Evolutionary conservation across 257 asterid species (phyloP), one percentile per base, ranked within the genome.

Genomic region (Anisodus tanguticus): DNA sequence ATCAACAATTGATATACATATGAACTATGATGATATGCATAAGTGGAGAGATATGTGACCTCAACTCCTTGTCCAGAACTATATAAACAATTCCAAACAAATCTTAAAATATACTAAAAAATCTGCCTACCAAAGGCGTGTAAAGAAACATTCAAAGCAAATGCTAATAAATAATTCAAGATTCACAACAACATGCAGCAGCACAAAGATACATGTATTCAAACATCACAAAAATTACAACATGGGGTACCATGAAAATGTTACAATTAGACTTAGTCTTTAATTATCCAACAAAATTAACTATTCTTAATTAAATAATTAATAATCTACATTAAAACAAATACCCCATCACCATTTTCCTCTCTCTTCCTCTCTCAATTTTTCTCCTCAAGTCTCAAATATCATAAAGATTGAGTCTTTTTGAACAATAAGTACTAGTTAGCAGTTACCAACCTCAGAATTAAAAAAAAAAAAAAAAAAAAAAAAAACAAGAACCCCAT

Each of bases 71-170:
- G 45, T 35, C 88, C 88, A 84, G 59, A 70, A 87, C 90, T 69
- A 47, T 62, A 8, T 68, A 82, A 82, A 64, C 35, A 78, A 15
- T 35, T 31, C 86, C 16, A 16, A 67, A 3, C 19, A 9, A 35
- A 22, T 79, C 60, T 37, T 66, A 69, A 2, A 41, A 72, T 13
- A 76, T 17, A 90, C 84, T 87, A 88, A 84, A 84, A 60, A 86
- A 88, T 82, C 86, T 82, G 88, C 90, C 88, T 58, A n/a, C 81
- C 88, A 82, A 85, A 91, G 93, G 86, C 95, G 93, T 89, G 97
- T 91, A 87, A 3, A 79, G 95, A 90, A 91, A 89, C 89, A 70
- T 90, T 90, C 94, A 92, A 86, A 83, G 35, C 76, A 83, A 81
- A 85, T 68, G 16, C 77, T 31, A 70, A 67, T 71, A 80, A 22